Base-by-base conservation (phyloP, 2,329 filamentous ascomycete genomes). In the Orbilia blumenaviensis region DNA sequence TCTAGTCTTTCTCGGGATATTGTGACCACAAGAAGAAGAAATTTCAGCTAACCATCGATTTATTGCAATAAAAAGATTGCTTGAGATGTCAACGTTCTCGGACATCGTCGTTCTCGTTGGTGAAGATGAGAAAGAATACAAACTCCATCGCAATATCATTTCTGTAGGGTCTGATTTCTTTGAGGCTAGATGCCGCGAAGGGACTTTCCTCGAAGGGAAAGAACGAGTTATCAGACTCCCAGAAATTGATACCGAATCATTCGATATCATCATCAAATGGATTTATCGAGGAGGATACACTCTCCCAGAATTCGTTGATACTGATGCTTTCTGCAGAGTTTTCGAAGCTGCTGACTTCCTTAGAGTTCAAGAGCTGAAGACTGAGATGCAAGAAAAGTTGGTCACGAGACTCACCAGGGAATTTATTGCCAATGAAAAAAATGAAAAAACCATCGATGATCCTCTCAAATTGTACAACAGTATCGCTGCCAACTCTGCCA, bases 251-350 rank as follows among this genome's bases (percentile, higher is more conserved):
- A 36, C 64, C 6, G 42, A 61, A 3, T 38, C 66, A 2, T 66
- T 78, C 21, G 56, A 79, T 21, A 23, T 48, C 8, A 23, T 78
- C n/a, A 44, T 78, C 12, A 36, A 52, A 14, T 79, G 78, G 78
- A 38, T 79, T 1, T 78, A 78, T 14, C 3, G 12, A 4, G 66
- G 54, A 1, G 46, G 29, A 8, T 56, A 63, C n/a, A 16, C 5
- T n/a, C 50, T 67, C 7, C 64, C 50, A 2, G 32, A 50, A 5
- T 16, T n/a, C 18, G 12, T 60, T 12, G 42, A 61, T 9, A 18
- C 0, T 5, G 27, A 42, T 0, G 21, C 16, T 6, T 68, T 61
- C 54, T 18, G 16, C 12, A 3, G 1, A 2, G 16, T 60, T 14
- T 29, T 60, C 18, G n/a, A 60, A 18, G 36, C 50, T 27, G 41